Conservation (phyloP, 1,284 basidiomycete species). For the Cutaneotrichosporon sp. region DNA sequence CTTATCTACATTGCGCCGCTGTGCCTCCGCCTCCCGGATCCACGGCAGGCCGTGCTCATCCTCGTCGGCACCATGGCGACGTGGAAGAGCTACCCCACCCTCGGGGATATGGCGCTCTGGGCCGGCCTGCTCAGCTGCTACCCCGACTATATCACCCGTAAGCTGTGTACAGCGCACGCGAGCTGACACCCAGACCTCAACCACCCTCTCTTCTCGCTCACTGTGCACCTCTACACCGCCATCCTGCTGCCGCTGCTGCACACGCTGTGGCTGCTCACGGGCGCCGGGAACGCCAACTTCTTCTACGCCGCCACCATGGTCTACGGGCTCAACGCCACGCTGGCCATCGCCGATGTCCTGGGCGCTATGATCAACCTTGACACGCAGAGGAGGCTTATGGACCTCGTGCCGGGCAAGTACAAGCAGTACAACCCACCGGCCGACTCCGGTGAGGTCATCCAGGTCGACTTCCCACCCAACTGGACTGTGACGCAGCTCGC, state of each 20-base stretch:
- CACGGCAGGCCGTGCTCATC: constrained; percentile 75
- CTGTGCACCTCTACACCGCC: constrained; percentile 81
- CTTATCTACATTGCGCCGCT: constrained; percentile 81
- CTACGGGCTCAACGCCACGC: constrained; percentile 82
- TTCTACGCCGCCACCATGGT: constrained; percentile 96
- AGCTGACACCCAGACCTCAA: constrained; percentile 69
- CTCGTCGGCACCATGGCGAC: constrained; percentile 75
- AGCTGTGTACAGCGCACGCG: too few species aligned
- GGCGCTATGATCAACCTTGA: constrained; percentile 59
- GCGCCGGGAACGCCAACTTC: constrained; percentile 97
- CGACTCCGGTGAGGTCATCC: background rate
- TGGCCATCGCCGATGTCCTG: constrained; percentile 76
- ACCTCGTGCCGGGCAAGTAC: background rate
- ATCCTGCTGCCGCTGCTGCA: constrained; percentile 89
- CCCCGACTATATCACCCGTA: constrained; percentile 61
- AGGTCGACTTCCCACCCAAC: constrained; percentile 1
- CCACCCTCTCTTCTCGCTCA: constrained; percentile 80
- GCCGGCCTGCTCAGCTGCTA: constrained; percentile 77
- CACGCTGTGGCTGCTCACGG: constrained; percentile 86
- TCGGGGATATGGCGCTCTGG: constrained; percentile 86
- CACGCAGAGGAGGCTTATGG: background rate
- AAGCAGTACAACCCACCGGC: background rate
- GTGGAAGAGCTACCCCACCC: constrained; percentile 90
- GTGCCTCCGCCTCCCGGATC: constrained; percentile 86
- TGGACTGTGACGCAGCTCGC: constrained; percentile 19